Percentiles rank a stretch among this genome's conserved stretches.
These are phyloP conservation scores for Coleophoma crateriformis DNA, from an alignment of 2,329 filamentous ascomycete species.

Conservation along the genomic window DNA sequence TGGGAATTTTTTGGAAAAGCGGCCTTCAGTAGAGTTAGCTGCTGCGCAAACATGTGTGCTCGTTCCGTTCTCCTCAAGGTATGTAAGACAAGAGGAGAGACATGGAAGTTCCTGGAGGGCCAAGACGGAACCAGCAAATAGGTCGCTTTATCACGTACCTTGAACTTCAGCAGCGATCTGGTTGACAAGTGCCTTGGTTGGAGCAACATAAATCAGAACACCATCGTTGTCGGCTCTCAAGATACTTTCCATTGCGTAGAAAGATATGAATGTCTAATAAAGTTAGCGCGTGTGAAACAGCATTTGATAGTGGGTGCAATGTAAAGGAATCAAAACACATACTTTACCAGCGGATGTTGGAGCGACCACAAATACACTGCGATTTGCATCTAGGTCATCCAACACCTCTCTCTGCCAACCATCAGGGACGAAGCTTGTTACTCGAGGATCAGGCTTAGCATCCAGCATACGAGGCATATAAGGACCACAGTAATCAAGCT, in stretches of 20 bases:
- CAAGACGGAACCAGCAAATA: neutral
- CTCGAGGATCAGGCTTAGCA: conserved; percentile 60
- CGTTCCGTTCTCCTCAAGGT: too few species aligned
- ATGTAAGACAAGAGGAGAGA: too few species aligned
- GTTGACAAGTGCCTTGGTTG: conserved; percentile 77
- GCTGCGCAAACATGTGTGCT: too few species aligned
- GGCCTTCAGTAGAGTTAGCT: conserved; percentile 18
- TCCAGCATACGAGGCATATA: conserved; percentile 73
- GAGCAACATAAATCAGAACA: conserved; percentile 72
- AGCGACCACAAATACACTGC: conserved; percentile 69
- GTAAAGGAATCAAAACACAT: too few species aligned
- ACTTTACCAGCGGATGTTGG: conserved; percentile 71
- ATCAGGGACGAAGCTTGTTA: conserved; percentile 65
- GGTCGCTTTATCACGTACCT: conserved; percentile 29
- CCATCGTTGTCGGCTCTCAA: conserved; percentile 63
- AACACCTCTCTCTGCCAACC: conserved; percentile 71
- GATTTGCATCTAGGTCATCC: conserved; percentile 64
- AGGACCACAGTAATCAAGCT: conserved; percentile 63
- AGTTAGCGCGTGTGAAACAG: too few species aligned
- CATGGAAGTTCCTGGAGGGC: too few species aligned
- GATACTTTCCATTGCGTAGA: conserved; percentile 77
- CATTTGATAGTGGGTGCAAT: too few species aligned
- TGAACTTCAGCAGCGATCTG: conserved; percentile 78
- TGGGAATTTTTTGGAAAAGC: conserved; percentile 59
- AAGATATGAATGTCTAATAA: conserved; percentile 65